These are phyloP conservation scores for Stentor coeruleus DNA, from an alignment of 73 alveolate genomes.

Conservation along the genomic window DNA sequence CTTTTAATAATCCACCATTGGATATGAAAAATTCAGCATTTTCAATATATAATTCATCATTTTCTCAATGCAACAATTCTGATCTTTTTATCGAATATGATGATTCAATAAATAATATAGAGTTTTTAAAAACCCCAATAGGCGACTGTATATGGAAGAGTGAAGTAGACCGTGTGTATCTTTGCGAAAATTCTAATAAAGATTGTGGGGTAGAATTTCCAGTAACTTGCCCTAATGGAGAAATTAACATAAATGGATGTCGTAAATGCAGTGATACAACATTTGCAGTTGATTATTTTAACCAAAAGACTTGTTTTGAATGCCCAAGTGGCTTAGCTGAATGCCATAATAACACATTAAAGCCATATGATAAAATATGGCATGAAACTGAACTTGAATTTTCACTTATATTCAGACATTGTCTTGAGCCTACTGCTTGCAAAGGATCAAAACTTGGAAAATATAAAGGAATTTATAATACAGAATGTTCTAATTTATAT, in stretches of 20 bases:
- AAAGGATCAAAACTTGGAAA: constrained; percentile 22
- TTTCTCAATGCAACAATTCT: too few species aligned
- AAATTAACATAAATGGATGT: not conserved
- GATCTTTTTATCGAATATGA: too few species aligned
- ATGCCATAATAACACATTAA: not conserved
- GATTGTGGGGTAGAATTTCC: too few species aligned
- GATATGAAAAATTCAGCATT: too few species aligned
- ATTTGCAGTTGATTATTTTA: not conserved
- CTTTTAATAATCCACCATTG: too few species aligned
- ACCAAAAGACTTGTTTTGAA: not conserved
- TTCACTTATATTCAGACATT: constrained; percentile 1
- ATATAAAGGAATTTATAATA: constrained; percentile 5
- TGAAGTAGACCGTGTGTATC: too few species aligned
- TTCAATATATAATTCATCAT: too few species aligned
- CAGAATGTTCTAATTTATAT: constrained; percentile 41
- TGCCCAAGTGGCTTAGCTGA: not conserved
- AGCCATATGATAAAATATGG: not conserved
- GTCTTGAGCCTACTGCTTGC: constrained; percentile 41
- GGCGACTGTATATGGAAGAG: too few species aligned
- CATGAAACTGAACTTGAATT: not conserved
- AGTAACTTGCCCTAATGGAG: not conserved
- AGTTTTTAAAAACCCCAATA: too few species aligned
- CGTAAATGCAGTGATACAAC: not conserved
- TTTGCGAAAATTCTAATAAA: too few species aligned
- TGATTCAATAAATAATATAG: too few species aligned